Evolutionary conservation across 768 basidiomycete species (phyloP), one percentile per base, ranked within the genome.

Genomic region (Gloeopeniophorella convolvens): DNA sequence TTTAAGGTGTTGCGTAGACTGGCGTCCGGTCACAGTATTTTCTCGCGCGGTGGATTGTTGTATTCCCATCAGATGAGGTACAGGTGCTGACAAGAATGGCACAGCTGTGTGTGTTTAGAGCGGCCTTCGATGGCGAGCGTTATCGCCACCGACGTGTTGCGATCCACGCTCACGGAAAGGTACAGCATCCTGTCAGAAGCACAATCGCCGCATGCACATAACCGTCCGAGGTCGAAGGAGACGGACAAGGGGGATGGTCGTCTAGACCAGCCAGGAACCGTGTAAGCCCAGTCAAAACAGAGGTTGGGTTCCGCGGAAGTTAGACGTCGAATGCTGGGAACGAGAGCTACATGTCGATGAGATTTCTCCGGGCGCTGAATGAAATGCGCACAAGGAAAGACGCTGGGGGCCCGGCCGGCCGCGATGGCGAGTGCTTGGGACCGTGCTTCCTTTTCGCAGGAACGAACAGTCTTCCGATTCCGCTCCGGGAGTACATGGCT

Each of bases 201-300:
- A 16, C 47, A 48, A 54, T 54, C 46, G 24, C 52, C 52, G 47
- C 52, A 39, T 12, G 41, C 35, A 33, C 35, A 48, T 43, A 44
- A 54, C 52, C 24, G 15, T 43, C 52, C 52, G 52, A 54, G 9
- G 42, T 54, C 47, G 30, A 54, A 35, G 52, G 46, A 54, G 47
- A 48, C 41, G 35, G 52, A 30, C n/a, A n/a, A n/a, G n/a, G n/a
- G n/a, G n/a, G n/a, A n/a, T n/a, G 12, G n/a, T 3, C 21, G 31
- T 48, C 52, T 27, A 32, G 35, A 37, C 34, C 41, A 18, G 41
- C 12, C 4, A 32, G 31, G 36, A 2, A n/a, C 12, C 27, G 42
- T 15, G 27, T 23, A 37, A 13, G 26, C 37, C 32, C 12, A 28
- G 46, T 28, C 42, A 48, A 33, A 23, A 28, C 30, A 42, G 52